Base-by-base conservation (phyloP, 1,139 yeast species). In the Diutina neorugosa region DNA sequence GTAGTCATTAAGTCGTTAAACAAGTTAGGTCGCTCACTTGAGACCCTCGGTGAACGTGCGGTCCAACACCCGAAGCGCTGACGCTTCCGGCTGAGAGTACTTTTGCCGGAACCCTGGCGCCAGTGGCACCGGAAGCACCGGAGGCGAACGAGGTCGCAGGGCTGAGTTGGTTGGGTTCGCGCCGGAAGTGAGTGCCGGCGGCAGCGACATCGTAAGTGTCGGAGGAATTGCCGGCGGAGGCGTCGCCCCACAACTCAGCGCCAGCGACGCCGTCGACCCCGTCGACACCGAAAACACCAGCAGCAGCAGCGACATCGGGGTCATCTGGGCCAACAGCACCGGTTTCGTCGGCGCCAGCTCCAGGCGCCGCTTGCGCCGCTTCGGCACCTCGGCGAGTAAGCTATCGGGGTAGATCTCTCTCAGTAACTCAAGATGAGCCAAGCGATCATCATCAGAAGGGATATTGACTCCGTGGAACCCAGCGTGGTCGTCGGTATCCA, bases 41-140 rank as follows among this genome's bases (percentile, higher is more conserved):
- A 23, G 25, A 4, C 25, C 25, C 7, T 23, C 37, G 37, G 37
- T 16, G 18, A 46, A 46, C 14, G 50, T 34, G 16, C 40, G 37
- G 31, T 46, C 50, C 40, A 46, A 46, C 31, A 46, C 40, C 7
- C 8, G 50, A 5, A 46, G 16, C n/a, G 50, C 21, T 5, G 40
- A 27, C 7, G 50, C 27, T 16, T 46, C 50, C 3, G 9, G 21
- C 9, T 25, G 25, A n/a, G 50, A n/a, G 20, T 46, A 46, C 31
- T 46, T n/a, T 5, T 34, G 27, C 8, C 50, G 50, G 41, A 16
- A 46, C 14, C 50, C 50, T 3, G 50, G 41, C n/a, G 50, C 50
- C 50, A 46, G 50, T 21, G 50, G 50, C 21, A 46, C 50, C 7
- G 50, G 50, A 8, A 46, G 27, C 27, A 18, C 20, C 20, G 20